These are phyloP conservation scores for Citrus medica DNA, from an alignment of 345 rosid species.

Conservation along the genomic window DNA sequence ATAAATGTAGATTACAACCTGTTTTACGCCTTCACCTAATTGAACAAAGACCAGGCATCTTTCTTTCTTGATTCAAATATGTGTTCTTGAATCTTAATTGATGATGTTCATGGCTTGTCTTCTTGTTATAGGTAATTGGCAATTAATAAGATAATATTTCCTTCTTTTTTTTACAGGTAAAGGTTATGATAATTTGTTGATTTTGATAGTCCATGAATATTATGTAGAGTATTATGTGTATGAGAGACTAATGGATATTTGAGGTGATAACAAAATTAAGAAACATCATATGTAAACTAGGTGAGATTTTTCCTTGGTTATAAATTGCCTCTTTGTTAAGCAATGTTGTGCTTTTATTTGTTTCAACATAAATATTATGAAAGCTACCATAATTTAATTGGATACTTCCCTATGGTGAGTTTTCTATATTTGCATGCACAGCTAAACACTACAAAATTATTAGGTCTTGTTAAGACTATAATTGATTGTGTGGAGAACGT, in stretches of 20 bases:
- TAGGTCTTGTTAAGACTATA: too few relatives aligned
- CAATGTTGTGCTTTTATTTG: background rate
- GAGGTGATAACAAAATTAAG: too few relatives aligned
- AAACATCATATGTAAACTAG: too few relatives aligned
- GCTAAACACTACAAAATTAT: background rate
- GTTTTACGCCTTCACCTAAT: slow-evolving; percentile 18
- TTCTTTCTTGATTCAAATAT: background rate
- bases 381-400: slow-evolving; percentile 1
- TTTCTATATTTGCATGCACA: background rate
- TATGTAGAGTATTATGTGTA: background rate
- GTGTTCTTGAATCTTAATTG: background rate
- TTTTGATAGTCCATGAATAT: background rate
- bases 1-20: background rate
- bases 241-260: too few relatives aligned
- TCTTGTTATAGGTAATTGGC: background rate
- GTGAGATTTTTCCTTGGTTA: too few relatives aligned
- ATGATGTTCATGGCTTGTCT: slow-evolving; percentile 30
- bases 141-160: background rate
- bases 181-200: background rate
- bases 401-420: background rate
- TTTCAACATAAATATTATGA: slow-evolving; percentile 19
- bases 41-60: slow-evolving; percentile 4
- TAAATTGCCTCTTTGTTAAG: slow-evolving; percentile 27
- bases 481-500: too few relatives aligned
- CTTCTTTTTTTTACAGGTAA: background rate